phyloP scores from a whole-genome alignment of 2,329 filamentous ascomycete species.

The Allantophomopsis lycopodina region DNA sequence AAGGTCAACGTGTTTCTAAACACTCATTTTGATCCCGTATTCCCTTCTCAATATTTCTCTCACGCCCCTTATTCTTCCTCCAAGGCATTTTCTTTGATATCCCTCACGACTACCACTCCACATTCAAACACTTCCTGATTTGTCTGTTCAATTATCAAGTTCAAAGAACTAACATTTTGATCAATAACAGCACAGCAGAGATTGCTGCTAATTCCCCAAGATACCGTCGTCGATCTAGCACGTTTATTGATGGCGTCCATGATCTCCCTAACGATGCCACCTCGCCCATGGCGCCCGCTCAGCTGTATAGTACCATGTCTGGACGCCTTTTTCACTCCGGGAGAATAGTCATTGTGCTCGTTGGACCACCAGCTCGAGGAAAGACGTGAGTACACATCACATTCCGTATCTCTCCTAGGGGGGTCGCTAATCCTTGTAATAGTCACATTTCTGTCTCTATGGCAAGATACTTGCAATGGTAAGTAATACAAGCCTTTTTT shows the following conservation, averaged over 20 bases:
- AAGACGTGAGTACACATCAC: conserved; percentile 56
- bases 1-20: too few relatives aligned
- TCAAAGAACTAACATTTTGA: background rate
- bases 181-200: conserved; percentile 59
- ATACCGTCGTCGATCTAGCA: conserved; percentile 86
- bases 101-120: background rate
- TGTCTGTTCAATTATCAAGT: background rate
- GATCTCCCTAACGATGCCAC: conserved; percentile 64
- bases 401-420: too few relatives aligned
- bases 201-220: conserved; percentile 82
- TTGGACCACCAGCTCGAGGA: conserved; percentile 84
- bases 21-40: too few relatives aligned
- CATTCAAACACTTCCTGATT: background rate
- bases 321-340: conserved; percentile 94
- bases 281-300: conserved; percentile 72
- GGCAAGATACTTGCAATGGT: conserved; percentile 86
- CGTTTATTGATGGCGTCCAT: conserved; percentile 94
- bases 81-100: background rate
- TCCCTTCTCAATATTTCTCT: too few relatives aligned
- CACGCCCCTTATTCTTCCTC: background rate
- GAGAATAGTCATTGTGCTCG: conserved; percentile 92
- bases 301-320: conserved; percentile 97
- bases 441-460: conserved; percentile 93
- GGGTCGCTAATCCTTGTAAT: background rate
- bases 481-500: conserved; percentile 15